Evolutionary conservation across 495 filamentous ascomycete genomes (phyloP).

Genomic region (Podospora pseudoanserina): DNA sequence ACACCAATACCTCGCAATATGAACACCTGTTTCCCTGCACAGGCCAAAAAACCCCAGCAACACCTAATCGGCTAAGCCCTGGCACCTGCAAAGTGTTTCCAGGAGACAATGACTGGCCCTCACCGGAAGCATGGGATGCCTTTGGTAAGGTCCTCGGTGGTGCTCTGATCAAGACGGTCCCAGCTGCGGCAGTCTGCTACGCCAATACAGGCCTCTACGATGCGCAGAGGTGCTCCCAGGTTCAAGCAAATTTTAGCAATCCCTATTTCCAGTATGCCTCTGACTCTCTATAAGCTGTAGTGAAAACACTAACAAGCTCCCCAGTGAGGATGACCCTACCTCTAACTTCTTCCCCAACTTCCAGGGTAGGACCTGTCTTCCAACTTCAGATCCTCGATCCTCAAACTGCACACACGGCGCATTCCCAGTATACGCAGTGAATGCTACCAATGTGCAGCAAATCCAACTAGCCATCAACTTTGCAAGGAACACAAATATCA

Average conservation of each 20-base stretch:
- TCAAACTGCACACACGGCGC: conserved; percentile 52
- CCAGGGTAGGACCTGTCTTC: conserved; percentile 39
- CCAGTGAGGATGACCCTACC: conserved; percentile 12
- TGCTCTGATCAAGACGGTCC: conserved; percentile 22
- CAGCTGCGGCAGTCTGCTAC: conserved; percentile 42
- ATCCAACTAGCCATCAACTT: conserved; percentile 58
- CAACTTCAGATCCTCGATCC: conserved; percentile 26
- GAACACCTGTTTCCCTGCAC: neutral
- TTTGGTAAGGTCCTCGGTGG: conserved; percentile 40
- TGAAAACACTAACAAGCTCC: neutral
- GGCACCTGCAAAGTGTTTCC: conserved; percentile 49
- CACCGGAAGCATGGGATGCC: conserved; percentile 36
- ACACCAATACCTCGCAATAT: neutral
- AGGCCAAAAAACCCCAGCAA: neutral
- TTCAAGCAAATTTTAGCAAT: conserved; percentile 33
- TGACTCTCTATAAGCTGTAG: neutral
- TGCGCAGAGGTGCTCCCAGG: conserved; percentile 34
- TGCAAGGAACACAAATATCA: conserved; percentile 53
- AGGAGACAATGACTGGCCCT: conserved; percentile 46
- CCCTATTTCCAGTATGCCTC: conserved; percentile 4
- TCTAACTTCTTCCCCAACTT: conserved; percentile 17
- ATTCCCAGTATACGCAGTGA: conserved; percentile 58
- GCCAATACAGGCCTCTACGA: conserved; percentile 43
- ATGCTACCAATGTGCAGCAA: conserved; percentile 51
- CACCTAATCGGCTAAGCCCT: neutral